phyloP scores from a whole-genome alignment of 768 basidiomycete species.

The Tricholoma hemisulphureum region DNA sequence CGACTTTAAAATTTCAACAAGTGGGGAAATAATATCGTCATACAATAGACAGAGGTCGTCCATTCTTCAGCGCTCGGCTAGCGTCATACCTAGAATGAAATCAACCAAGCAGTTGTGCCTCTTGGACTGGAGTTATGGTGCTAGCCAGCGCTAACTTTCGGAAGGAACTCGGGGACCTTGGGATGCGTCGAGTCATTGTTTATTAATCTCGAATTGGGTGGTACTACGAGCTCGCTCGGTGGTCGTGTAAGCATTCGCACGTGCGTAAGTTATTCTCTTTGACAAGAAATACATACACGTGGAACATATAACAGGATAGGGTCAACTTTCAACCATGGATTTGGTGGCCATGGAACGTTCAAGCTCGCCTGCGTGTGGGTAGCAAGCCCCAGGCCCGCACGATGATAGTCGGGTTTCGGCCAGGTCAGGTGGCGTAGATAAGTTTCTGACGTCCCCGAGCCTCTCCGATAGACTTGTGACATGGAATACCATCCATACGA shows the following conservation, averaged over 20 bases:
- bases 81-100: neutral
- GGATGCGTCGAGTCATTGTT: neutral
- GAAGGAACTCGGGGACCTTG: neutral
- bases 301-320: too few relatives aligned
- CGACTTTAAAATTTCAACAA: neutral
- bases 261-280: neutral
- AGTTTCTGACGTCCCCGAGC: neutral
- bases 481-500: neutral
- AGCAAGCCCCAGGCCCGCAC: too few relatives aligned
- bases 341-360: too few relatives aligned
- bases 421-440: neutral
- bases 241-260: neutral
- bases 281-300: neutral
- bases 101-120: neutral
- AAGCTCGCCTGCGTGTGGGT: too few relatives aligned
- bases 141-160: neutral
- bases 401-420: too few relatives aligned
- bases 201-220: neutral
- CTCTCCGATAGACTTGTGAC: neutral
- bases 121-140: neutral
- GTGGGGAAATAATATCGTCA: neutral
- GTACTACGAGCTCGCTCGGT: neutral
- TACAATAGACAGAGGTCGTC: neutral
- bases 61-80: neutral
- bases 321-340: too few relatives aligned